Evolutionary conservation across 306 rosid species (phyloP), one percentile per base, ranked within the genome.

Genomic region (Quercus gilva): DNA sequence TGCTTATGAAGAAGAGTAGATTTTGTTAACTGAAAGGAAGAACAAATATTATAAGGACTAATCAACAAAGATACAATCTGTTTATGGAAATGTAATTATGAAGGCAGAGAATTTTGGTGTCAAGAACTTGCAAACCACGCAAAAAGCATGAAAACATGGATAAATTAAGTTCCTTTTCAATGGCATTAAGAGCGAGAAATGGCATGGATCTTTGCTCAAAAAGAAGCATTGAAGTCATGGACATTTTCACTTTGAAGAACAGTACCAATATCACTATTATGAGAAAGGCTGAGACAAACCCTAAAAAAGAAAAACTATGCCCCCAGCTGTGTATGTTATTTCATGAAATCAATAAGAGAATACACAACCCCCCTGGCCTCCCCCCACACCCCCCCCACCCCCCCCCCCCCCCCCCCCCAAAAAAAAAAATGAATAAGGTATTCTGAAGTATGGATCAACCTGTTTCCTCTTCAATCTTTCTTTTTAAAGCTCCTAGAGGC

Each of bases 391-490:
- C 1, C 2, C 10, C 43, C 43, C 43, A 10, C 2, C 43, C 9
- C 43, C 10, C 2, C 43, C 9, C 10, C 10, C 43, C 25, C 25
- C 25, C 1, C 25, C 1, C 25, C 2, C 0, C 0, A 2, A 37
- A 41, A 37, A 37, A 37, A 37, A 8, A 41, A 1, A 0, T 0
- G 11, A 41, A 19, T 12, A 23, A 57, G 56, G 28, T 33, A 74
- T 52, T 80, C 74, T 28, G 21, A 61, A 73, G 53, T 71, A 29
- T 18, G 65, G 79, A 76, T 17, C 74, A 59, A 95, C 99, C 98
- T 86, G 99, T 95, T 86, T 95, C 94, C 78, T 81, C 90, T 90
- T 95, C 99, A 70, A 92, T 83, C 87, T 89, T 92, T 77, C 81
- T 91, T 88, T 90, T 91, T 52, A 88, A 76, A 84, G 76, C 90